Percentiles rank a stretch among this genome's conserved stretches.
Conservation (phyloP, 1,284 basidiomycete genomes). For the Fomes fomentarius region DNA sequence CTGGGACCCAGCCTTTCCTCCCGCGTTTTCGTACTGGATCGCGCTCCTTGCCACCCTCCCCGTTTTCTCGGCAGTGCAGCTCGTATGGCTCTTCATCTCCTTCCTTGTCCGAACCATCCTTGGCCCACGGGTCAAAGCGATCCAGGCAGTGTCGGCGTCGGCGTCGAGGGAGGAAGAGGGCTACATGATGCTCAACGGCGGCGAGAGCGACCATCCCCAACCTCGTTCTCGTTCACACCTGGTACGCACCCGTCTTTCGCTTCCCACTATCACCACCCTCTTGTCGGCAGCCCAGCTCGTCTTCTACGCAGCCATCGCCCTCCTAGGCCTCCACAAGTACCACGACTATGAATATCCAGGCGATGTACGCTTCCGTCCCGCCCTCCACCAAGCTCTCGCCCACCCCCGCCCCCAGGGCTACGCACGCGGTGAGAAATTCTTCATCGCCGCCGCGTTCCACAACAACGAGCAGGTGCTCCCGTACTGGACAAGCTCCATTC, state of each 20-base stretch:
- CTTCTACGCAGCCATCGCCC: conserved; percentile 20
- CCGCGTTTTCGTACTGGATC: conserved; percentile 24
- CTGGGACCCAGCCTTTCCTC: conserved; percentile 26
- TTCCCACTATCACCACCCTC: conserved; percentile 1
- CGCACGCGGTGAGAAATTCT: conserved; percentile 35
- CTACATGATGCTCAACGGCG: conserved; percentile 21
- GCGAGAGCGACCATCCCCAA: conserved; percentile 5
- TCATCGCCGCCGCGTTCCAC: conserved; percentile 44
- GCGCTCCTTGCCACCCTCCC: conserved; percentile 23
- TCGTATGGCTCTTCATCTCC: conserved; percentile 20
- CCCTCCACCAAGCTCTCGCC: conserved; percentile 25
- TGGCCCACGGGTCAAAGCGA: conserved; percentile 1
- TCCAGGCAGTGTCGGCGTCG: conserved; percentile 1
- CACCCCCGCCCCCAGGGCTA: conserved; percentile 29
- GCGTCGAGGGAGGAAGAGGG: conserved; percentile 13
- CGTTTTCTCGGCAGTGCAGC: conserved; percentile 22
- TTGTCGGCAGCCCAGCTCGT: conserved; percentile 21
- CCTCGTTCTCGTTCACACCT: not conserved
- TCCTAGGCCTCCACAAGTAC: conserved; percentile 23
- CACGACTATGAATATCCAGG: conserved; percentile 32
- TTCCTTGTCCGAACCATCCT: no score
- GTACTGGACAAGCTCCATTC: conserved; percentile 43
- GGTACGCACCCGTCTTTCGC: conserved; percentile 4
- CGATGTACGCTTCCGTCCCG: conserved; percentile 33
- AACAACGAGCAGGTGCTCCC: conserved; percentile 43